These are phyloP conservation scores for Neurospora sp. DNA, from an alignment of 495 filamentous ascomycete species.

Conservation along the genomic window DNA sequence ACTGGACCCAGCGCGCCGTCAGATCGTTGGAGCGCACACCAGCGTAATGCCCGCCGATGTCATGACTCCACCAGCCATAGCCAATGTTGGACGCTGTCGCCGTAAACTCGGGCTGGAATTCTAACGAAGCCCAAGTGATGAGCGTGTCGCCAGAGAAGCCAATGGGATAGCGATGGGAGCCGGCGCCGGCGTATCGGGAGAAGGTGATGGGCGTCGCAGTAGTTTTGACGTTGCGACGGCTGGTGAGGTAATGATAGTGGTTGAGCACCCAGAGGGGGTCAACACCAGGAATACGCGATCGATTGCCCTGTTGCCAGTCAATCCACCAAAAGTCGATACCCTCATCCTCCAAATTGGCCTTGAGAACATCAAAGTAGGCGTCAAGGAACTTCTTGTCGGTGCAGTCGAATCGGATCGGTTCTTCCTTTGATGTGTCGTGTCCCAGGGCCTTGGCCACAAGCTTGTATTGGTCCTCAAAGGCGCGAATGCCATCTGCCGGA, in stretches of 20 bases:
- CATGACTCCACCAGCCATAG: slow-evolving; percentile 57
- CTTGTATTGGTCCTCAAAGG: slow-evolving; percentile 42
- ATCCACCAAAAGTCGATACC: slow-evolving; percentile 53
- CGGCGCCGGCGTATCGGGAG: slow-evolving; percentile 49
- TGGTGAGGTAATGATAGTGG: slow-evolving; percentile 50
- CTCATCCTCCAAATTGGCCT: slow-evolving; percentile 37
- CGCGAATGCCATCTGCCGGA: slow-evolving; percentile 43
- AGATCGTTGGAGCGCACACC: slow-evolving; percentile 46
- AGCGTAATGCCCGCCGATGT: slow-evolving; percentile 49
- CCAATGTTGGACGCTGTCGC: slow-evolving; percentile 54
- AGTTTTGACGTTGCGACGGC: slow-evolving; percentile 17
- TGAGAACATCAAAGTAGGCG: slow-evolving; percentile 48
- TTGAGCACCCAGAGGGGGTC: slow-evolving; percentile 56
- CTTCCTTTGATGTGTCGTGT: slow-evolving; percentile 32
- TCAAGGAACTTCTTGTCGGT: slow-evolving; percentile 42
- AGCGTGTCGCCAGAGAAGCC: slow-evolving; percentile 52
- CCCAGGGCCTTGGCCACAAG: slow-evolving; percentile 38
- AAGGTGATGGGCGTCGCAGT: slow-evolving; percentile 28
- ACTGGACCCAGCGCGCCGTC: slow-evolving; percentile 47
- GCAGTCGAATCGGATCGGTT: slow-evolving; percentile 46
- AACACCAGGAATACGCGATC: slow-evolving; percentile 42
- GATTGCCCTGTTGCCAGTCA: slow-evolving; percentile 52
- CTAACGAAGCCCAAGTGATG: slow-evolving; percentile 45
- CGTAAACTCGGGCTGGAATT: slow-evolving; percentile 55
- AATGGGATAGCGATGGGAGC: slow-evolving; percentile 50